Conservation (phyloP, 2,329 filamentous ascomycete genomes). For the Claviceps sp. region DNA sequence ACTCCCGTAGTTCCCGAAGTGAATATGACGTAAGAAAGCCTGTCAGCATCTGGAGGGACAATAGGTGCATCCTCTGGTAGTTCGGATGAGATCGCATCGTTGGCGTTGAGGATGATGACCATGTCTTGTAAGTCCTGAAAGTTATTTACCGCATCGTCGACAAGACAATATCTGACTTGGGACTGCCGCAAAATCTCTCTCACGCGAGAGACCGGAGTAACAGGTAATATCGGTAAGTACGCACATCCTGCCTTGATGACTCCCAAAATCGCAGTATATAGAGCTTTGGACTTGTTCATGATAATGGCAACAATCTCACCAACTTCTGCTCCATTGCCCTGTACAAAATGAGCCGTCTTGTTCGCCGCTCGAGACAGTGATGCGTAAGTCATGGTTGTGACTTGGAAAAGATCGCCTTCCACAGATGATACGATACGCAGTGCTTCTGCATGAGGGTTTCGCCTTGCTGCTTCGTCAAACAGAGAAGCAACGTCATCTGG, state of each 20-base stretch:
- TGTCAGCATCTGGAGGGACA: slow-evolving; percentile 26
- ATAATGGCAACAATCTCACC: slow-evolving; percentile 56
- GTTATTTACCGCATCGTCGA: slow-evolving; percentile 19
- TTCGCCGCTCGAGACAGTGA: slow-evolving; percentile 54
- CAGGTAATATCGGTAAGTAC: slow-evolving; percentile 67
- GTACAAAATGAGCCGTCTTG: slow-evolving; percentile 42
- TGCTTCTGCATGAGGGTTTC: slow-evolving; percentile 41
- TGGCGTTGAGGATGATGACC: slow-evolving; percentile 21
- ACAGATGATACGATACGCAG: slow-evolving; percentile 45
- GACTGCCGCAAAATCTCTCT: slow-evolving; percentile 50
- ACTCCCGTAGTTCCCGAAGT: slow-evolving; percentile 72
- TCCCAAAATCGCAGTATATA: slow-evolving; percentile 65
- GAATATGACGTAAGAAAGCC: slow-evolving; percentile 65
- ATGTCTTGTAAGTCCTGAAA: slow-evolving; percentile 6
- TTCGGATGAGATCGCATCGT: slow-evolving; percentile 12
- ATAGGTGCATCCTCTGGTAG: slow-evolving; percentile 24
- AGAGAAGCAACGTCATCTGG: slow-evolving; percentile 3
- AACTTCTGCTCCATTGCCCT: slow-evolving; percentile 28
- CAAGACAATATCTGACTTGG: slow-evolving; percentile 30
- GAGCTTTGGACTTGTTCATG: slow-evolving; percentile 60
- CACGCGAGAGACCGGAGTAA: slow-evolving; percentile 50
- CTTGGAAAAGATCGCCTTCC: slow-evolving; percentile 10
- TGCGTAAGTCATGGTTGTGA: slow-evolving; percentile 43
- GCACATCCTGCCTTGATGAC: slow-evolving; percentile 62
- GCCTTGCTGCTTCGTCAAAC: slow-evolving; percentile 37